phyloP scores from a whole-genome alignment of 163 green algal genomes.

The Scenedesmus sp. region DNA sequence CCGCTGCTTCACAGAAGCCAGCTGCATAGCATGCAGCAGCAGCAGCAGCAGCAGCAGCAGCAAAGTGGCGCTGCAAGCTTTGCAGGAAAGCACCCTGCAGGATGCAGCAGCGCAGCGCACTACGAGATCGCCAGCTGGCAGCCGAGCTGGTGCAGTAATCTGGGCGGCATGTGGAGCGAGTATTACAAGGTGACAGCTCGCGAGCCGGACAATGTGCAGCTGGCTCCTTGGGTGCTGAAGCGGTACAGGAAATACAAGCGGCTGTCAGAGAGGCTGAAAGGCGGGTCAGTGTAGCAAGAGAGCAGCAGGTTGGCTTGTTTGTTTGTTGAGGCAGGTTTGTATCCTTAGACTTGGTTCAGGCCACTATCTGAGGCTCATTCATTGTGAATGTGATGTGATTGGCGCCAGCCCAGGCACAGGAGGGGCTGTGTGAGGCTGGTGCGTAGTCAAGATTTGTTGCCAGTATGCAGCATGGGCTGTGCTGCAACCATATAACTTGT shows the following conservation, averaged over 20 bases:
- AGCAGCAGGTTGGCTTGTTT: background rate
- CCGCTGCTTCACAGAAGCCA: slow-evolving; percentile 32
- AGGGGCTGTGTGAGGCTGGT: too few relatives aligned
- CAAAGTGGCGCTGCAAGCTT: background rate
- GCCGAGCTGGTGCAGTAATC: background rate
- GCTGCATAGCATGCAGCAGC: background rate
- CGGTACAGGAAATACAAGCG: slow-evolving; percentile 38
- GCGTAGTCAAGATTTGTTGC: too few relatives aligned
- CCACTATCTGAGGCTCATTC: too few relatives aligned
- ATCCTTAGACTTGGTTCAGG: too few relatives aligned
- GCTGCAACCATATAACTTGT: too few relatives aligned
- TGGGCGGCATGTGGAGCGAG: slow-evolving; percentile 43
- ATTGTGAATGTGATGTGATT: too few relatives aligned
- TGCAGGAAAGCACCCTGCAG: background rate
- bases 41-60: slow-evolving; percentile 31
- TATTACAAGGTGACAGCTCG: slow-evolving; percentile 40
- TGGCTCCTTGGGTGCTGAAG: slow-evolving; percentile 47
- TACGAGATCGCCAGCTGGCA: slow-evolving; percentile 34
- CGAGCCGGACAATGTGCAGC: slow-evolving; percentile 41
- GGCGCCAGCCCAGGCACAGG: too few relatives aligned
- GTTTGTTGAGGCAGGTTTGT: too few relatives aligned
- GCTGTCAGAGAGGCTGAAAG: background rate
- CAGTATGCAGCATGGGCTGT: too few relatives aligned
- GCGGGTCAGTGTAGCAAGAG: background rate
- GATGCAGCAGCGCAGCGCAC: background rate